Evolutionary conservation across 176 grass and related monocot genomes (phyloP).

Genomic region (Elymus sibiricus): DNA sequence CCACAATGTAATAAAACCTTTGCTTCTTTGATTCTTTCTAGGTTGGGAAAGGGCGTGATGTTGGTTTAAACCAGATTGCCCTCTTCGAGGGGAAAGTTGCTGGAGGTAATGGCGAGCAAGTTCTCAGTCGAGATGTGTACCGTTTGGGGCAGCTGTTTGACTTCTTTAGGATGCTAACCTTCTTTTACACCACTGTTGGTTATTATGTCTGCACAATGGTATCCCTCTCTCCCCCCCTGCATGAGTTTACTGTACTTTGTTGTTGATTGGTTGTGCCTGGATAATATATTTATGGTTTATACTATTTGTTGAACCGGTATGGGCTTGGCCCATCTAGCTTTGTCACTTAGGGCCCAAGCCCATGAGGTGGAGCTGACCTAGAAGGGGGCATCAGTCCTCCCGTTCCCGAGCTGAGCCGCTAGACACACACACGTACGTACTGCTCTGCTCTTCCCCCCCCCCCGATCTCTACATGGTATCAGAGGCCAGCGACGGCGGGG

Average conservation of each 20-base stretch:
- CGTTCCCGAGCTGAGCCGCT: no score
- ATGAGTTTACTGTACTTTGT: background rate
- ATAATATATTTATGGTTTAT: background rate
- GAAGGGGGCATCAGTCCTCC: no score
- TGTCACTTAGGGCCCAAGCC: no score
- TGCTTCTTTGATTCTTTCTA: slow-evolving; percentile 26
- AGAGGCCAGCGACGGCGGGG: no score
- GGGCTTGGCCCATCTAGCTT: no score
- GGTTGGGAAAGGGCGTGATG: slow-evolving; percentile 97
- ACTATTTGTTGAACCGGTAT: no score
- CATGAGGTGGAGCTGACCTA: no score
- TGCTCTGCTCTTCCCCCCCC: no score
- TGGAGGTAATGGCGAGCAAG: slow-evolving; percentile 94
- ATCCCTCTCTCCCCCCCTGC: background rate
- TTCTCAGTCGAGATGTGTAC: slow-evolving; percentile 91
- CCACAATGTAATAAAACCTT: background rate
- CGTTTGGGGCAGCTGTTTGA: slow-evolving; percentile 94
- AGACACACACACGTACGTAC: no score
- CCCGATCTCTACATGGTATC: no score
- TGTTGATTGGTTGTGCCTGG: background rate
- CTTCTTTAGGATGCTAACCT: slow-evolving; percentile 96
- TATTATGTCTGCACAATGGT: slow-evolving; percentile 99
- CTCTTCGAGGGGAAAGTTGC: slow-evolving; percentile 98
- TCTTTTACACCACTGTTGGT: slow-evolving; percentile 95
- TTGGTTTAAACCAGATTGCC: slow-evolving; percentile 95